A percentile compares a stretch with the other conserved stretches of the same genome.
phyloP scores from a whole-genome alignment of 805 yeast genomes.

The Phaffomyces opuntiae region DNA sequence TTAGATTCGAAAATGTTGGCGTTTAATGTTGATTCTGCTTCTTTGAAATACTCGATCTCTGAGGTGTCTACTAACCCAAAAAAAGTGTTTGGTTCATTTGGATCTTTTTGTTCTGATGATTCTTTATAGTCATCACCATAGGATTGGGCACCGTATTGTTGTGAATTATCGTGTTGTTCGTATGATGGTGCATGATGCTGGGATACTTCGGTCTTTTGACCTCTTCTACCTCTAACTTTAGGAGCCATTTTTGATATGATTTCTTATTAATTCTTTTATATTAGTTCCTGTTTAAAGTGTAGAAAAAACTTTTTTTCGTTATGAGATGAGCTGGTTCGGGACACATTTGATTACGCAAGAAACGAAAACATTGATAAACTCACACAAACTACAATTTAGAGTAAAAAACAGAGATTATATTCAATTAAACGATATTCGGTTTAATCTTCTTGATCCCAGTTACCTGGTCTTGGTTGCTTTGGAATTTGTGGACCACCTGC shows the following conservation, averaged over 20 bases:
- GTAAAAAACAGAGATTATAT: not conserved
- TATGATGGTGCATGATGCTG: not conserved
- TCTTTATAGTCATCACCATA: conserved; percentile 8
- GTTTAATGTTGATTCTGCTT: conserved; percentile 81
- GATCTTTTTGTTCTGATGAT: conserved; percentile 11
- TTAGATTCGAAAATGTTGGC: conserved; percentile 67
- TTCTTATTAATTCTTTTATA: too few relatives aligned
- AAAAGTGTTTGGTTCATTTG: conserved; percentile 41
- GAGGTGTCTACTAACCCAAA: conserved; percentile 81
- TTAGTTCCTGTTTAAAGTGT: too few relatives aligned
- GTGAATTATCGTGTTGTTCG: too few relatives aligned
- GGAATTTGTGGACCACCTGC: conserved; percentile 98
- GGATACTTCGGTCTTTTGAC: conserved; percentile 20
- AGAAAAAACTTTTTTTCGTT: not conserved
- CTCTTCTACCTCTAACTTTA: conserved; percentile 38
- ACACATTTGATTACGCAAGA: not conserved
- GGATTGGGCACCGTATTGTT: too few relatives aligned
- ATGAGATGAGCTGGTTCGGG: conserved; percentile 7
- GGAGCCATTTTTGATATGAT: too few relatives aligned
- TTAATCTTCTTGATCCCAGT: conserved; percentile 92
- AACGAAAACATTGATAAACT: too few relatives aligned
- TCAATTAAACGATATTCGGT: too few relatives aligned
- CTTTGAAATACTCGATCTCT: conserved; percentile 87
- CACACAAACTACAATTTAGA: too few relatives aligned
- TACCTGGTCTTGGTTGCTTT: conserved; percentile 78